phyloP scores from a whole-genome alignment of 2,329 filamentous ascomycete species.

The Aureobasidium vineae region DNA sequence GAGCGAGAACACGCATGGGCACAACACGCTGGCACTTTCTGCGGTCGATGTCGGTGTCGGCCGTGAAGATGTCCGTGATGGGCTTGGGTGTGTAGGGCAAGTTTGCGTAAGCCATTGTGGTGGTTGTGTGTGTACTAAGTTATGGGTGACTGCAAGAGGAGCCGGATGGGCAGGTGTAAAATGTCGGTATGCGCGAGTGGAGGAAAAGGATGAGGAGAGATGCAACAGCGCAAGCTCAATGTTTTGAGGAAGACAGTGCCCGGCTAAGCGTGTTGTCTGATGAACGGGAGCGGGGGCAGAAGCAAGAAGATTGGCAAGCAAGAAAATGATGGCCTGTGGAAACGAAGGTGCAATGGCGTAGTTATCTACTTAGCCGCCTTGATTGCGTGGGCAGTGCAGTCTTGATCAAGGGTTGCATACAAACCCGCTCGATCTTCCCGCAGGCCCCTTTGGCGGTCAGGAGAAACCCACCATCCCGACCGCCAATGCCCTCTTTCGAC shows the following conservation, averaged over 20 bases:
- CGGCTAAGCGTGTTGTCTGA: slow-evolving; percentile 19
- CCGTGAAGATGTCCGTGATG: slow-evolving; percentile 61
- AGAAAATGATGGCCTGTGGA: slow-evolving; percentile 4
- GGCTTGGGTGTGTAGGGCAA: slow-evolving; percentile 48
- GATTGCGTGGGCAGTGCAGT: slow-evolving; percentile 17
- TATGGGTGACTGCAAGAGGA: neutral
- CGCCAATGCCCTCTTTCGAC: neutral
- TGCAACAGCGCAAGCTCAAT: slow-evolving; percentile 3
- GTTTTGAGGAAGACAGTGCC: slow-evolving; percentile 16
- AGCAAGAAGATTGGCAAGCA: slow-evolving; percentile 16
- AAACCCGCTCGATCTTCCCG: neutral
- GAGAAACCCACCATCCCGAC: slow-evolving; percentile 23
- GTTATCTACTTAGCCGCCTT: slow-evolving; percentile 17
- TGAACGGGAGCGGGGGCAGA: neutral
- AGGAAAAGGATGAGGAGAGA: neutral
- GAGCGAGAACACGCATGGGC: slow-evolving; percentile 69
- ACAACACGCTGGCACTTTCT: slow-evolving; percentile 63
- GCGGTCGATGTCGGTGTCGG: slow-evolving; percentile 66
- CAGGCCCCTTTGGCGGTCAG: slow-evolving; percentile 5
- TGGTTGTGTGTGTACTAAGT: slow-evolving; percentile 10
- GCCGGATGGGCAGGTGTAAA: neutral
- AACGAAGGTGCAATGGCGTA: slow-evolving; percentile 18
- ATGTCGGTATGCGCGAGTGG: neutral
- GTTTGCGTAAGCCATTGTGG: slow-evolving; percentile 41
- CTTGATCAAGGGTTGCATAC: slow-evolving; percentile 22